Conservation (phyloP, 73 alveolate species). For the Effrenium voratum region DNA sequence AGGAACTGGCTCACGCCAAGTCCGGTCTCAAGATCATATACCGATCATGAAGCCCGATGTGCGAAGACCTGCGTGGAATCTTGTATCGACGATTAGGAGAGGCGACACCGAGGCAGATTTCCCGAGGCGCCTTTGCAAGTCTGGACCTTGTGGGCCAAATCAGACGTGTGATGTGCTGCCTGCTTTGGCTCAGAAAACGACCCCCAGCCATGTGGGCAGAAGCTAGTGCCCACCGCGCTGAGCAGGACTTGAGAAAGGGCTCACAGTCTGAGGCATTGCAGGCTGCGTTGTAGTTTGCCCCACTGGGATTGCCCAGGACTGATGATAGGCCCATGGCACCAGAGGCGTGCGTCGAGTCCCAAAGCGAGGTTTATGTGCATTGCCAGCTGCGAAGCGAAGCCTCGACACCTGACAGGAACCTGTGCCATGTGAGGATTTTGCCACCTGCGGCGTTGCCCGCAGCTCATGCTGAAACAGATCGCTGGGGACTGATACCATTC, state of each 20-base stretch:
- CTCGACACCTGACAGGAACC: conserved; percentile 33
- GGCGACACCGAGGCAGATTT: too few relatives aligned
- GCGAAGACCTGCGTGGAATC: too few relatives aligned
- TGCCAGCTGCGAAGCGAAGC: not conserved
- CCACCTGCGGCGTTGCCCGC: conserved; percentile 61
- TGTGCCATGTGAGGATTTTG: conserved; percentile 91
- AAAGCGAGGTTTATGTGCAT: too few relatives aligned
- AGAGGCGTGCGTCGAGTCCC: not conserved
- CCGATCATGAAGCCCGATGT: too few relatives aligned
- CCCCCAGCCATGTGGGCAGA: conserved; percentile 26
- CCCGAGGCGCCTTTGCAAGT: too few relatives aligned
- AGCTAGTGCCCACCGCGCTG: conserved; percentile 56
- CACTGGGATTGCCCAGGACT: conserved; percentile 7
- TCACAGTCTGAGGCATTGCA: not conserved
- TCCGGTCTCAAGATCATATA: too few relatives aligned
- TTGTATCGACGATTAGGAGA: too few relatives aligned
- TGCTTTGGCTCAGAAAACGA: not conserved
- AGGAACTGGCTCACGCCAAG: too few relatives aligned
- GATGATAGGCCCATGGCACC: conserved; percentile 92
- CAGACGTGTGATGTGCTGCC: too few relatives aligned
- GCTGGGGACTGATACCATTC: not conserved
- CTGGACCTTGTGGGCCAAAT: too few relatives aligned
- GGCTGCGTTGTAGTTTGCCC: not conserved
- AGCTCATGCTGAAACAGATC: not conserved
- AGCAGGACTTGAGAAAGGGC: not conserved